Evolutionary conservation across 345 rosid species (phyloP), one percentile per base, ranked within the genome.

Genomic region (Moringa oleifera): DNA sequence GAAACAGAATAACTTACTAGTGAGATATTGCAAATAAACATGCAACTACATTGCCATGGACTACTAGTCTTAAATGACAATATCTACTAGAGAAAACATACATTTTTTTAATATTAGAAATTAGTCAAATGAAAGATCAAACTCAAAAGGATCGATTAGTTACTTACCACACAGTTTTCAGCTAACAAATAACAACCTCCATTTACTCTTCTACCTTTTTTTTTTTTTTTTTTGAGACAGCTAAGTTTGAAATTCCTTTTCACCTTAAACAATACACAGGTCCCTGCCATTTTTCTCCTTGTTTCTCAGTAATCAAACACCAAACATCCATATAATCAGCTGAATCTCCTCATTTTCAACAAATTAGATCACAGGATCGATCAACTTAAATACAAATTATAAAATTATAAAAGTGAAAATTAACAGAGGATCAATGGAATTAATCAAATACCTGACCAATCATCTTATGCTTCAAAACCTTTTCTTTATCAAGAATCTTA

Each of bases 401-500:
- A 28, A 28, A 2, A 3, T 41, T 4, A 5, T 41, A 41, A 24
- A 62, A 33, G 52, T 28, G 15, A 33, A 24, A 21, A n/a, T n/a
- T n/a, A n/a, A 18, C 36, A 25, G 16, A 2, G 5, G 2, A 20
- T 33, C 11, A 1, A 63, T 0, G 13, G 11, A 18, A 7, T 18
- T 10, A 52, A 56, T 6, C n/a, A 20, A 18, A 25, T 59, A 94
- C 99, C 95, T 91, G 97, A 71, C 80, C 86, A 61, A 95, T 91
- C 96, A 91, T 95, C 69, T 95, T 95, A 63, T 83, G 89, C 66
- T 84, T 91, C 23, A 84, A 68, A 59, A 95, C 88, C 65, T 91
- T 95, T 65, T 95, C 99, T 71, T 95, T 95, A 55, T 95, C 96
- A 0, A 95, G 93, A 59, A 95, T 84, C 72, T 95, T 95, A 57